Evolutionary conservation across 225 moss, liverwort and hornwort species (phyloP).

Genomic region (Sphagnum tenellum): DNA sequence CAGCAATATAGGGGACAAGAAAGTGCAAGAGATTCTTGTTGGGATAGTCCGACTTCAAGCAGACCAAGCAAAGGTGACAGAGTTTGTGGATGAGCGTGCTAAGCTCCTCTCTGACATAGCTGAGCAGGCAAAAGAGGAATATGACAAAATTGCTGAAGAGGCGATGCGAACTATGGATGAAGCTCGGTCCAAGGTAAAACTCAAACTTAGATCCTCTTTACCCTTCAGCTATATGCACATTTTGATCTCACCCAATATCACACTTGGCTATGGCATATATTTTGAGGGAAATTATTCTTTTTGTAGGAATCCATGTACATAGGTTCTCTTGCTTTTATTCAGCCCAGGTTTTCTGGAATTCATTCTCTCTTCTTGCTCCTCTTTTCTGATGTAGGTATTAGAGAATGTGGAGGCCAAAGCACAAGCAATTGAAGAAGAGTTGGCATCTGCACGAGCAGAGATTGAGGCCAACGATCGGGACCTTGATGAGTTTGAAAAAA

Average conservation of each 20-base stretch:
- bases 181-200: conserved; percentile 80
- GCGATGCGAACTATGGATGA: conserved; percentile 85
- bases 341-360: too few relatives aligned
- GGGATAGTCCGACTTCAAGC: conserved; percentile 79
- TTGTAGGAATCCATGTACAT: too few relatives aligned
- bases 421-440: conserved; percentile 78
- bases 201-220: not conserved
- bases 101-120: conserved; percentile 84
- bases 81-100: conserved; percentile 87
- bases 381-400: conserved; percentile 41
- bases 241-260: too few relatives aligned
- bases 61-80: conserved; percentile 68
- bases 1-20: conserved; percentile 44
- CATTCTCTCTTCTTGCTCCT: too few relatives aligned
- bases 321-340: too few relatives aligned
- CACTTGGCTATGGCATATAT: too few relatives aligned
- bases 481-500: conserved; percentile 75
- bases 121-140: conserved; percentile 81
- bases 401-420: conserved; percentile 77
- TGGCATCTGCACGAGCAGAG: conserved; percentile 79
- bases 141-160: conserved; percentile 71
- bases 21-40: conserved; percentile 79
- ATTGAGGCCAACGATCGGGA: conserved; percentile 87
- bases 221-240: not conserved
- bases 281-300: too few relatives aligned